Base-by-base conservation (phyloP, 345 rosid genomes). In the Balakata baccata region DNA sequence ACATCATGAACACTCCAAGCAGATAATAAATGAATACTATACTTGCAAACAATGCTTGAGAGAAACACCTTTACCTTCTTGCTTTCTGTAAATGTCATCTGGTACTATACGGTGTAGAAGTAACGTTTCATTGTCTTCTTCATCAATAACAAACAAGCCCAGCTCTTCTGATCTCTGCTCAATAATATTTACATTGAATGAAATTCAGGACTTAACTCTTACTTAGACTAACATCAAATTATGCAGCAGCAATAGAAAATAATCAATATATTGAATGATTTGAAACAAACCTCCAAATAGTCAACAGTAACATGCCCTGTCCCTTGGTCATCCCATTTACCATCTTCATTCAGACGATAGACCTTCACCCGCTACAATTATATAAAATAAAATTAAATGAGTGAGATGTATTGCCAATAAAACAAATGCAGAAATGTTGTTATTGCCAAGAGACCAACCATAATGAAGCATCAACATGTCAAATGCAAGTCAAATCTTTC, bases 241-340 rank as follows among this genome's bases (percentile, higher is more conserved):
- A 12, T 56, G 61, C 6, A 45, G 52, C 8, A 12, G 8, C 38
- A 56, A 23, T 20, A 5, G 52, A 34, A 73, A 20, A 49, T 8
- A 13, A 11, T 3, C 5, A 23, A 50, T 70, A 16, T 3, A 29
- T n/a, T 62, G 22, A 50, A 18, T 7, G 17, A 84, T 54, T 56
- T 54, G 56, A 10, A 77, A 76, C 85, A 79, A 53, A 92, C 99
- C 98, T 95, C 94, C 77, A 88, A 12, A 83, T 86, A 95, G 81
- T 95, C 99, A 23, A 95, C 86, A 29, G 84, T 80, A 54, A 91
- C 87, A 81, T 85, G 85, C 77, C 98, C 99, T 58, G 99, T 92
- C 77, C 99, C 99, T 81, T 82, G 94, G 76, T 94, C 97, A 80
- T 94, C 98, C 98, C 99, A 94, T 82, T 89, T 87, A 59, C 96